These are phyloP conservation scores for Termitomyces bulborhizus DNA, from an alignment of 768 basidiomycete species.

Conservation along the genomic window DNA sequence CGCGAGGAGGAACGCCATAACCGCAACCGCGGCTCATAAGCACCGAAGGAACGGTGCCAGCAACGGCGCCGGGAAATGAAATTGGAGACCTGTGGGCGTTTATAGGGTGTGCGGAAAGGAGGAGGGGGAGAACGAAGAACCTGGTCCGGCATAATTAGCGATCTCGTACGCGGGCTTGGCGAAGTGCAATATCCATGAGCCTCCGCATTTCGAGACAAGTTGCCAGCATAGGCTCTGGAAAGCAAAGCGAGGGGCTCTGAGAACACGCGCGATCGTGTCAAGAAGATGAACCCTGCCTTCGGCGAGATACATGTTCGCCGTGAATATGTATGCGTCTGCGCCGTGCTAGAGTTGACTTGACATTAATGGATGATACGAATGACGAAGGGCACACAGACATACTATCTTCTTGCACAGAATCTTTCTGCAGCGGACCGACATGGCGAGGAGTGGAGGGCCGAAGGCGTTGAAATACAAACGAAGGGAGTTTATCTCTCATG, in stretches of 20 bases:
- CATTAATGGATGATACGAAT: too few species aligned
- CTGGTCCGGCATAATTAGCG: slow-evolving; percentile 89
- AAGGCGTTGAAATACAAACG: slow-evolving; percentile 95
- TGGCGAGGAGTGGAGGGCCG: slow-evolving; percentile 70
- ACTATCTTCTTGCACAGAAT: slow-evolving; percentile 90
- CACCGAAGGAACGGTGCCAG: slow-evolving; percentile 40
- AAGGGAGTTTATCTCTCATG: slow-evolving; percentile 94
- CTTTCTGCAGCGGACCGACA: slow-evolving; percentile 89
- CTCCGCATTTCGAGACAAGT: slow-evolving; percentile 86
- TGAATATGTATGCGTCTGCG: slow-evolving; percentile 85
- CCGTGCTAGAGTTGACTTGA: slow-evolving; percentile 43
- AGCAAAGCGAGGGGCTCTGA: background rate
- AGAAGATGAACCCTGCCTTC: slow-evolving; percentile 58
- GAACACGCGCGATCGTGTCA: too few species aligned
- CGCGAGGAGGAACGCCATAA: slow-evolving; percentile 62
- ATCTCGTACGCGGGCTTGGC: slow-evolving; percentile 92
- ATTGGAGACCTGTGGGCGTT: slow-evolving; percentile 62
- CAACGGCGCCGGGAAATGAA: slow-evolving; percentile 91
- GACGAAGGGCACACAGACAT: too few species aligned
- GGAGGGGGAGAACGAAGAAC: slow-evolving; percentile 24
- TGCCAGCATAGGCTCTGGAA: slow-evolving; percentile 90
- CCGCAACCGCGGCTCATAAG: background rate
- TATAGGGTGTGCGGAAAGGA: too few species aligned
- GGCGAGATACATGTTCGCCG: slow-evolving; percentile 94
- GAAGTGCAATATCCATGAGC: slow-evolving; percentile 90